A percentile compares a stretch with the other conserved stretches of the same genome.
phyloP scores from a whole-genome alignment of 2,329 filamentous ascomycete species.

The Keithomyces neogunnii region DNA sequence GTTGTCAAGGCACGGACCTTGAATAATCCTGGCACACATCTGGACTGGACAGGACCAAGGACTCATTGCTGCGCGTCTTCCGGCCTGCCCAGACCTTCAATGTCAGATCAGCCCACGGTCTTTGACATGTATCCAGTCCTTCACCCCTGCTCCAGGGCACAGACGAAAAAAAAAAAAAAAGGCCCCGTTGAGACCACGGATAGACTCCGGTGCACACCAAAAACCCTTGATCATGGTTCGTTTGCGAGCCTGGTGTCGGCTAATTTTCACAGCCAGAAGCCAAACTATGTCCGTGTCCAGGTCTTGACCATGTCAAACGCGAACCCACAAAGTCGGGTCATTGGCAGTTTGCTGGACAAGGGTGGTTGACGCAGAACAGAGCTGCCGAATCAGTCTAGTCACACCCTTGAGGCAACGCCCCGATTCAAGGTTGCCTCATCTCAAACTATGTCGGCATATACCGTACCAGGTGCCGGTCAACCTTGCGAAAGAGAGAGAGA shows the following conservation, averaged over 20 bases:
- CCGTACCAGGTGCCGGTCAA: neutral
- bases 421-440: conserved; percentile 2
- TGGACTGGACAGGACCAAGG: no score
- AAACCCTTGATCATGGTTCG: conserved; percentile 7
- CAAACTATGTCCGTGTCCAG: neutral
- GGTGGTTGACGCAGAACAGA: conserved; percentile 3
- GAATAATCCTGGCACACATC: neutral
- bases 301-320: neutral
- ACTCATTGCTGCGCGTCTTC: neutral
- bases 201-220: neutral
- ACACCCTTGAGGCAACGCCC: neutral
- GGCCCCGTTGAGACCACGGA: no score
- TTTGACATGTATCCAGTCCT: neutral
- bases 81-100: neutral
- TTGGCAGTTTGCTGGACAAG: conserved; percentile 1
- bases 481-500: neutral
- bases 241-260: conserved; percentile 1
- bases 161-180: neutral
- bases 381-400: neutral
- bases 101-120: conserved; percentile 1
- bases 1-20: neutral
- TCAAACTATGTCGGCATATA: conserved; percentile 6
- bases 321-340: conserved; percentile 5
- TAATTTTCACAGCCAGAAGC: neutral
- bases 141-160: neutral